Base-by-base conservation (phyloP, 2,329 filamentous ascomycete genomes). In the Knufia fluminis region DNA sequence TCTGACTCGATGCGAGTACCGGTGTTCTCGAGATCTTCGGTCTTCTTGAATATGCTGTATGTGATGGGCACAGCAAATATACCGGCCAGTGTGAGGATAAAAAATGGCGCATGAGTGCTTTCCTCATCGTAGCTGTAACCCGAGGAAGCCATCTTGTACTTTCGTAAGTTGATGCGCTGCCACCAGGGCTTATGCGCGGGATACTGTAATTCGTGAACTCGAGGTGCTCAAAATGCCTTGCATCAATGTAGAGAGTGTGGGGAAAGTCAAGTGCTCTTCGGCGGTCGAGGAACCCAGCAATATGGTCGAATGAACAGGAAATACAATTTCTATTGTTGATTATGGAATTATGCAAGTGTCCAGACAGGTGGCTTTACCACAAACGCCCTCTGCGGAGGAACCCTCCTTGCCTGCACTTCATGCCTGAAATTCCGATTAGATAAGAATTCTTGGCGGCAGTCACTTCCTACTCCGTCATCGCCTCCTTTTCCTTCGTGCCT, bases 81-180 rank as follows among this genome's bases (percentile, higher is more conserved):
- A 63, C 83, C 82, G 55, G 85, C 82, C 62, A 97, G 77, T 38
- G 90, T 96, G 65, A 96, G 82, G 71, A 97, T 84, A 75, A 98
- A 98, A 79, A 94, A 95, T 59, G 94, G 92, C 76, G 96, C 98
- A 75, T 96, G 96, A 79, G 96, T 87, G 61, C 89, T 90, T 80
- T 92, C 82, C 66, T 95, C 86, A 78, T 98, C 92, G 74, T 98
- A 98, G 63, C 86, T 94, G 77, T 98, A 98, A 63, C 86, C 87
- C 66, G 84, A 90, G 82, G 92, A 36, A 4, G 33, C 33, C 33
- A 36, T 36, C 6, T 7, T 36, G 33, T n/a, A 36, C 14, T 31
- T 7, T 31, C 7, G 7, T 17, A 14, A 36, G n/a, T 36, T 7
- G 6, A 14, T 36, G 33, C 33, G 33, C 33, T 17, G 33, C 33